Evolutionary conservation across 1,284 basidiomycete species (phyloP).

Genomic region (Heliocybe sulcata): DNA sequence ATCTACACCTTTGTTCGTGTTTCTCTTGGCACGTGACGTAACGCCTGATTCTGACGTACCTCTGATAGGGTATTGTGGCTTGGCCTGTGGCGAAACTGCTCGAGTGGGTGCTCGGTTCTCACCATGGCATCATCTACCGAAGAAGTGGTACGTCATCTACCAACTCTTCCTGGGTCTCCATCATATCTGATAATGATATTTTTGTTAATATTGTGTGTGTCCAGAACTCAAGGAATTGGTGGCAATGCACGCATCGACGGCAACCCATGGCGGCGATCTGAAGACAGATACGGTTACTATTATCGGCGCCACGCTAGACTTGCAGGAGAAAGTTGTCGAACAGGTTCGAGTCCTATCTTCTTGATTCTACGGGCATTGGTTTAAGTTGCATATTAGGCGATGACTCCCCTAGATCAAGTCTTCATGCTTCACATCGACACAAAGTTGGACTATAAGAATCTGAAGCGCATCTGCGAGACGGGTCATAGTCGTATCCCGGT

Average conservation of each 20-base stretch:
- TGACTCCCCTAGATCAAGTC: slow-evolving; percentile 77
- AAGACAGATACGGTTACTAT: slow-evolving; percentile 71
- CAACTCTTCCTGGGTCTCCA: background rate
- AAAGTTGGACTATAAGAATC: slow-evolving; percentile 71
- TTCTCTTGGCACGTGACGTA: background rate
- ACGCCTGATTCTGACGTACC: background rate
- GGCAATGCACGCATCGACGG: slow-evolving; percentile 55
- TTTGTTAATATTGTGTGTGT: background rate
- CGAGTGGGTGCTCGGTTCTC: slow-evolving; percentile 54
- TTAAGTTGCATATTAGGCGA: slow-evolving; percentile 40
- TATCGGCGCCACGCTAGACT: slow-evolving; percentile 67
- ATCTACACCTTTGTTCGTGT: slow-evolving; percentile 61
- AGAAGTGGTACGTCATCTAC: slow-evolving; percentile 24
- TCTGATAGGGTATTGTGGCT: slow-evolving; percentile 58
- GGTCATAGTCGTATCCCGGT: slow-evolving; percentile 78
- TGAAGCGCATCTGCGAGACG: slow-evolving; percentile 68
- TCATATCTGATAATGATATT: background rate
- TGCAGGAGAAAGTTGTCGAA: slow-evolving; percentile 59
- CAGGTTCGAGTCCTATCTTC: slow-evolving; percentile 20
- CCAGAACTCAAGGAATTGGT: slow-evolving; percentile 67
- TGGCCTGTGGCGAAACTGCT: slow-evolving; percentile 77
- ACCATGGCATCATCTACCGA: slow-evolving; percentile 56
- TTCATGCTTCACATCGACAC: slow-evolving; percentile 82
- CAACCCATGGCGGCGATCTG: slow-evolving; percentile 57
- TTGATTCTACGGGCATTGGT: background rate